Conservation (phyloP, 148 eudicot species). For the Chenopodium quinoa region DNA sequence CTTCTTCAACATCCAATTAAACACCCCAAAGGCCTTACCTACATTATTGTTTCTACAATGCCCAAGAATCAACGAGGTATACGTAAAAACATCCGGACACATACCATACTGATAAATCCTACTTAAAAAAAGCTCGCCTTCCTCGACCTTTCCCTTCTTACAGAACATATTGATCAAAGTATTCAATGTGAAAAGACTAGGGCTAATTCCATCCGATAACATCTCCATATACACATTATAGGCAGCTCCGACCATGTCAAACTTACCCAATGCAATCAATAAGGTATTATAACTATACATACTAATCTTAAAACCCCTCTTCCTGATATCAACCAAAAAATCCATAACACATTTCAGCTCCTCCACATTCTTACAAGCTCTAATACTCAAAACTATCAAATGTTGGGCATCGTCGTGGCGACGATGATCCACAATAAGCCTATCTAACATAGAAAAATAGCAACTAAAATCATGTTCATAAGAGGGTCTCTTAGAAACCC, state of each 20-base stretch:
- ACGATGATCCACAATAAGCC: constrained; percentile 43
- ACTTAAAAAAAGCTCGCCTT: constrained; percentile 46
- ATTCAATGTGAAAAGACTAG: constrained; percentile 65
- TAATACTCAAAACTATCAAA: constrained; percentile 57
- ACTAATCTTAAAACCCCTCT: constrained; percentile 40
- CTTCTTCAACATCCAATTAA: constrained; percentile 53
- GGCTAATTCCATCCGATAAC: constrained; percentile 45
- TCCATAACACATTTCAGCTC: constrained; percentile 48
- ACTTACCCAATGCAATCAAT: constrained; percentile 60
- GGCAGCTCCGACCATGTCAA: constrained; percentile 54
- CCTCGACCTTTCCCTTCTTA: constrained; percentile 57
- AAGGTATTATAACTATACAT: constrained; percentile 63
- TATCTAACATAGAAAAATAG: constrained; percentile 55
- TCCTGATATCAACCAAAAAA: constrained; percentile 45
- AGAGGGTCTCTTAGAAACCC: constrained; percentile 51
- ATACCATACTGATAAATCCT: constrained; percentile 43
- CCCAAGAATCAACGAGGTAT: constrained; percentile 69
- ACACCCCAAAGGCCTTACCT: constrained; percentile 49
- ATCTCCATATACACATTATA: constrained; percentile 43
- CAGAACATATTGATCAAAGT: constrained; percentile 67
- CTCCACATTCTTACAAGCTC: constrained; percentile 42
- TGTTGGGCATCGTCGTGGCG: constrained; percentile 40
- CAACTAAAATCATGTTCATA: constrained; percentile 51
- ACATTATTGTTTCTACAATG: constrained; percentile 53
- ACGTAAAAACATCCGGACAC: constrained; percentile 62